Conservation (phyloP, 2,329 filamentous ascomycete species). For the Talaromyces sp. region DNA sequence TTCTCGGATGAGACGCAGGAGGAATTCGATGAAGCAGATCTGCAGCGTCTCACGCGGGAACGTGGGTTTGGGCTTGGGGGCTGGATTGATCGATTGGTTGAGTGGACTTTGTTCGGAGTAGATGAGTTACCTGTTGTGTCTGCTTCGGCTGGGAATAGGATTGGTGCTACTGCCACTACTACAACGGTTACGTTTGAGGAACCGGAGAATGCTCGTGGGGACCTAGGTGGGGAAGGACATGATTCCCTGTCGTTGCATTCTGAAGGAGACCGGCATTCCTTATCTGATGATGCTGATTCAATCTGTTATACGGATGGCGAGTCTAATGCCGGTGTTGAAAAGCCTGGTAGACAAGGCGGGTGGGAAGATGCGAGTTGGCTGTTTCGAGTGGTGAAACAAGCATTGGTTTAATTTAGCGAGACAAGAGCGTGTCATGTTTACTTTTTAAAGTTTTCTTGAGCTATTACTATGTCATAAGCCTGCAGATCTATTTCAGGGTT, state of each 20-base stretch:
- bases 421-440: neutral
- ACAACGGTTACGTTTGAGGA: conserved; percentile 30
- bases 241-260: conserved; percentile 17
- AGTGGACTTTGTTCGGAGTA: conserved; percentile 59
- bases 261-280: conserved; percentile 10
- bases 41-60: conserved; percentile 54
- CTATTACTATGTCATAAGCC: too few species aligned
- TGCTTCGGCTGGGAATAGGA: conserved; percentile 10
- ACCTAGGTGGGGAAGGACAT: neutral
- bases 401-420: conserved; percentile 29
- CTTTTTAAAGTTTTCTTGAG: conserved; percentile 7
- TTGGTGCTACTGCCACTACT: conserved; percentile 21
- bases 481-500: too few species aligned
- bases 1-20: conserved; percentile 21
- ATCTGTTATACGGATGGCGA: conserved; percentile 34
- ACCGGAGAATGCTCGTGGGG: neutral
- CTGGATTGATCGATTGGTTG: conserved; percentile 61
- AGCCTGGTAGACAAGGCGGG: conserved; percentile 46
- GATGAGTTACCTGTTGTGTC: conserved; percentile 45
- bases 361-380: conserved; percentile 64
- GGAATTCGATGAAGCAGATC: conserved; percentile 56
- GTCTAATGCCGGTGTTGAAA: conserved; percentile 32
- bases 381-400: conserved; percentile 53
- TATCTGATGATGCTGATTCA: conserved; percentile 29
- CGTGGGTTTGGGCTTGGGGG: conserved; percentile 59